Conservation (phyloP, 306 rosid genomes). For the Ceratonia siliqua region DNA sequence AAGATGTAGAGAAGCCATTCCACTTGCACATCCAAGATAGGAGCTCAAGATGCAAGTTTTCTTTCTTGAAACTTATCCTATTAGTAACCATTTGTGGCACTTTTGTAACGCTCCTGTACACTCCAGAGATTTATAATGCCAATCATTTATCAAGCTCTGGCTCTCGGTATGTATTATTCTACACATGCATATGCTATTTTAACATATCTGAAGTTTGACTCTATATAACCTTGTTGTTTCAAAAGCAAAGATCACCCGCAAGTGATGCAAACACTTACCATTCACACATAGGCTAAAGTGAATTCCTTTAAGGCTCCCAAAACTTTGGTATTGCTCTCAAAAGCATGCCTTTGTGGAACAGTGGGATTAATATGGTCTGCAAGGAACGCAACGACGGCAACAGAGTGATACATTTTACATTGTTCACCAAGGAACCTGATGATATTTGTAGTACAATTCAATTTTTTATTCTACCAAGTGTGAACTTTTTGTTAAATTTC, state of each 20-base stretch:
- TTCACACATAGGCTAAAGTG: neutral
- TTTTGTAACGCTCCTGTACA: conserved; percentile 56
- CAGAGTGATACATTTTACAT: no score
- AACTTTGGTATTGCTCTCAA: neutral
- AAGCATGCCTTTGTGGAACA: no score
- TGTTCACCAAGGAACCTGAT: no score
- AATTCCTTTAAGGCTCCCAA: neutral
- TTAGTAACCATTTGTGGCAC: conserved; percentile 58
- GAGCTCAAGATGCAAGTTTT: conserved; percentile 70
- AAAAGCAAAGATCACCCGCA: neutral
- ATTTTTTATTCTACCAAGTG: no score
- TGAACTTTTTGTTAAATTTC: no score
- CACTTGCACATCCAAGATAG: conserved; percentile 65
- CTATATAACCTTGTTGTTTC: no score
- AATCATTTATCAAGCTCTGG: conserved; percentile 50
- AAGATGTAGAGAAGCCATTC: conserved; percentile 60
- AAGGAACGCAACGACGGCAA: no score
- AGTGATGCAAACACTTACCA: neutral
- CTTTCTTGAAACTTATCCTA: conserved; percentile 65
- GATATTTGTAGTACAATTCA: no score
- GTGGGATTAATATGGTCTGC: no score
- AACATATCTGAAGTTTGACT: neutral
- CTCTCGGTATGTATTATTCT: conserved; percentile 49
- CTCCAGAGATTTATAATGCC: conserved; percentile 67
- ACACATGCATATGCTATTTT: neutral